Evolutionary conservation across 352 stramenopile species (phyloP), one percentile per base, ranked within the genome.

Genomic region (Aphanomyces invadans): DNA sequence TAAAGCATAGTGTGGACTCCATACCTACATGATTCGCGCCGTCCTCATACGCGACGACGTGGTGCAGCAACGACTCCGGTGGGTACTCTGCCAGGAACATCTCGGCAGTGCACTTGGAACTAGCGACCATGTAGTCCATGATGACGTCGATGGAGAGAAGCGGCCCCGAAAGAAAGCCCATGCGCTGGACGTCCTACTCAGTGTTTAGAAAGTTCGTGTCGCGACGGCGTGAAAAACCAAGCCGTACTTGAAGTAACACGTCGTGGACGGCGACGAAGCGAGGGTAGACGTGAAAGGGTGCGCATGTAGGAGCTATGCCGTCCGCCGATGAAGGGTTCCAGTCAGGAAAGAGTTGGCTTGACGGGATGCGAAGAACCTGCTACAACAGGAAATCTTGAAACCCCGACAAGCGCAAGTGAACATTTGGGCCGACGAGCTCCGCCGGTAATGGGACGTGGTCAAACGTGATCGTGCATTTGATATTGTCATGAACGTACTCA

Each of bases 401-500:
- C 53, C 86, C 29, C 49, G 80, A 80, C 62, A 95, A 66, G 23
- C 49, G 49, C 67, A 21, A 67, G 52, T 33, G 67, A 53, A 25
- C 65, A 67, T 45, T 11, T 42, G 32, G 4, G 48, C 57, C 11
- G 1, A 36, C 1, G 33, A 62, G 0, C 66, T 67, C n/a, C 15
- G 69, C 74, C 15, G 83, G 86, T 1, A 92, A 61, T 11, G 87
- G 73, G 68, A 91, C 83, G 1, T 69, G 72, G 33, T 88, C 61
- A 53, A 92, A 90, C 17, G 76, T 72, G 25, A 93, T 73, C 61
- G 80, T 88, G 70, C 86, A 95, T 77, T 88, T 88, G 46, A 95
- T 79, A 19, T 75, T 76, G 29, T 76, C 79, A 32, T 84, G 82
- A 5, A 81, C 87, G 68, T 93, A 93, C 59, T 93, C 81, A 61